These are phyloP conservation scores for Penicillium sp. DNA, from an alignment of 2,329 filamentous ascomycete genomes.

Conservation along the genomic window DNA sequence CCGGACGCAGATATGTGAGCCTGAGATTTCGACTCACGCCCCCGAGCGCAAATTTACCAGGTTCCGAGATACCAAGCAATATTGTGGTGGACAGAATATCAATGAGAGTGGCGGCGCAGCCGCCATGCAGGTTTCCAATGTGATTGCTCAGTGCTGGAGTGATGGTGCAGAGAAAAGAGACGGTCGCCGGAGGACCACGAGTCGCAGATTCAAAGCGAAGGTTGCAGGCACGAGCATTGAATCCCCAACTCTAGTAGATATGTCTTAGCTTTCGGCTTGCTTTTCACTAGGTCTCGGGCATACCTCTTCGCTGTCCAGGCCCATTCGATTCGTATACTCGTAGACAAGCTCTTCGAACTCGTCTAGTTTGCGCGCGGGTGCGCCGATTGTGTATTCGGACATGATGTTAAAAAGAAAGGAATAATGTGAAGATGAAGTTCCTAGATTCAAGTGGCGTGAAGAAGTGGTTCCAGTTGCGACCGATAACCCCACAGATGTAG, in stretches of 20 bases:
- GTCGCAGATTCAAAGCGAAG: constrained; percentile 38
- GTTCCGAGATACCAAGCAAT: constrained; percentile 51
- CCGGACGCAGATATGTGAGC: constrained; percentile 62
- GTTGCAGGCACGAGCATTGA: constrained; percentile 25
- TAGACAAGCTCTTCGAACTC: constrained; percentile 32
- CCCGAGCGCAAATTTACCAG: constrained; percentile 56
- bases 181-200: constrained; percentile 30
- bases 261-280: neutral
- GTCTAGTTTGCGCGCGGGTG: constrained; percentile 24
- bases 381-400: constrained; percentile 14
- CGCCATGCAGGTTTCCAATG: constrained; percentile 87
- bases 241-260: constrained; percentile 27
- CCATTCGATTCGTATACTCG: constrained; percentile 22
- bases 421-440: neutral
- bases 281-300: constrained; percentile 2
- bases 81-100: constrained; percentile 60
- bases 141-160: constrained; percentile 87
- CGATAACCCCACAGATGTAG: neutral
- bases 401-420: constrained; percentile 7
- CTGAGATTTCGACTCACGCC: constrained; percentile 62
- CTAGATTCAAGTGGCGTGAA: neutral
- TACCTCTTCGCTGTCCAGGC: constrained; percentile 18
- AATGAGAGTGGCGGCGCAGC: constrained; percentile 62
- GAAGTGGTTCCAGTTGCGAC: neutral
- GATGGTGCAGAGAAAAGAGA: constrained; percentile 49